Evolutionary conservation across 352 stramenopile genomes (phyloP), one percentile per base, ranked within the genome.

Genomic region (Pythium insidiosum): DNA sequence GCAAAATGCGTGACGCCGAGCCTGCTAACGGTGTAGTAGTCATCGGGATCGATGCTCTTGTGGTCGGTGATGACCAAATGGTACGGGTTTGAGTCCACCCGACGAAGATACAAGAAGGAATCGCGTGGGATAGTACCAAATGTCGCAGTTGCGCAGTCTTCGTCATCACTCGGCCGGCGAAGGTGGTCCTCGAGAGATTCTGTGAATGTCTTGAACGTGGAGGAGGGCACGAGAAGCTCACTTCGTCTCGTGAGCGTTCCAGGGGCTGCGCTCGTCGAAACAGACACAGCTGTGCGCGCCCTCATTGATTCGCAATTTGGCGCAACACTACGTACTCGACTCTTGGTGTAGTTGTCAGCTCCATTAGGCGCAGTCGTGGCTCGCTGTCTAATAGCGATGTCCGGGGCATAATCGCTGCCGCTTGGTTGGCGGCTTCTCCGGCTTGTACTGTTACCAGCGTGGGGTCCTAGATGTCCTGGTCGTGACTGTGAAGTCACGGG

Each of bases 11-110:
- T 96, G 33, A 97, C 77, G 11, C 90, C 90, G 6, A 87, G 51
- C 12, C 82, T 65, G 37, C 80, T 95, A 5, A 96, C 73, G 0
- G 88, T 97, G 51, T 92, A 97, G 56, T 97, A 97, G 47, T 95
- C 56, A 21, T 77, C 57, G 4, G 69, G 66, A 33, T 94, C 63
- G 23, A 92, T 88, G 2, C 54, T 47, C 6, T 77, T 60, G 44
- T 93, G 78, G 4, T 57, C 73, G 13, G 77, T 82, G 11, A 87
- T 48, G 16, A 65, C 56, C 22, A 90, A 48, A 50, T 86, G 78
- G 56, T 90, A 90, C 33, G 78, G 78, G 29, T 90, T 88, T 4
- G 74, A 79, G 41, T 86, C 70, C 22, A 84, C 66, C 4, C 78
- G 62, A 3, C 62, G 56, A 23, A 90, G 52, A 40, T 90, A 90